Base-by-base conservation (phyloP, 768 basidiomycete species). In the Rickenella mellea region DNA sequence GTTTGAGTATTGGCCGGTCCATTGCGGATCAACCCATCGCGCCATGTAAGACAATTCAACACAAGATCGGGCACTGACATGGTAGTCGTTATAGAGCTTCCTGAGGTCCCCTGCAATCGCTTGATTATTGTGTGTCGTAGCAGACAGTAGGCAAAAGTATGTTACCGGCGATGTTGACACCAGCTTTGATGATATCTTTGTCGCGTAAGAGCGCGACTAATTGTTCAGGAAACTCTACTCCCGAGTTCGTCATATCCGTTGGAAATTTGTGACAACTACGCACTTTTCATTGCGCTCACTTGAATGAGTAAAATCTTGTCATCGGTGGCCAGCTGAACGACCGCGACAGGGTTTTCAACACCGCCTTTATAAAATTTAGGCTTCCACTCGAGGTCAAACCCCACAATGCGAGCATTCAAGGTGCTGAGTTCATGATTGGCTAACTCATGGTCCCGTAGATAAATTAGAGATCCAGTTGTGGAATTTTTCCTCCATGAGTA, bases 381-480 rank as follows among this genome's bases (percentile, higher is more conserved):
- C 46, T 70, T 76, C 85, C 87, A 89, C 59, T 90, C 87, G 27
- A 85, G 65, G 54, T 90, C 87, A 48, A 89, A 78, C 21, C 87
- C 87, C 39, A 73, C 30, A n/a, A n/a, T n/a, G n/a, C 27, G 36
- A 10, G 45, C 32, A 14, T 21, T 14, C 17, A 61, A 37, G 5
- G 15, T 3, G 27, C 50, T 42, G 22, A 61, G 52, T 11, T 31
- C 36, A 12, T 19, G 19, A 17, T 61, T 44, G 30, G 62, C 62
- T 3, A 41, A 41, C 25, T 32, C 19, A 44, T 74, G 62, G 20
- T 66, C 52, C 14, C 62, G 64, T 22, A 49, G 32, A 44, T 67
- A 63, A 20, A 49, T 47, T 9, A 72, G 31, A 0, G 45, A 50
- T 0, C 61, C 47, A 9, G 12, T 39, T 28, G n/a, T 6, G 6